Percentiles rank a stretch among this genome's conserved stretches.
phyloP scores from a whole-genome alignment of 345 rosid genomes.

The Syzygium jambos region DNA sequence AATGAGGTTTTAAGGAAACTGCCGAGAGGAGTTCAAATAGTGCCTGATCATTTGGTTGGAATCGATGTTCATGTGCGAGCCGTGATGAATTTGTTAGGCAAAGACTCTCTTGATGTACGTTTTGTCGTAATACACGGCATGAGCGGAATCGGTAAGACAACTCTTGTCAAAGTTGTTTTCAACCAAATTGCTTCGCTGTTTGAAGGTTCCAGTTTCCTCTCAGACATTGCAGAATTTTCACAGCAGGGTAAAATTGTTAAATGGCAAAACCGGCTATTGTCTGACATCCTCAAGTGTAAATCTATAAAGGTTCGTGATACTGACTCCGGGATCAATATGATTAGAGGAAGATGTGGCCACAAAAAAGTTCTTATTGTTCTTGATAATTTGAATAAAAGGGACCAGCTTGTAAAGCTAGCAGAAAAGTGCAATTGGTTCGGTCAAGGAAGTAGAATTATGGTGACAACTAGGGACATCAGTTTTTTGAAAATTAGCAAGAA shows the following conservation, averaged over 20 bases:
- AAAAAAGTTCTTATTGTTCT: constrained; percentile 2
- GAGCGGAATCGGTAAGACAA: constrained; percentile 7
- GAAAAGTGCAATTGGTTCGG: constrained; percentile 1
- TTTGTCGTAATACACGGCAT: constrained; percentile 3
- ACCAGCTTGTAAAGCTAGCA: neutral
- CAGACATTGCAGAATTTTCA: neutral
- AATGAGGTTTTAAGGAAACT: neutral
- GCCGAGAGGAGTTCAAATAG: neutral
- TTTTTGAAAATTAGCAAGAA: neutral
- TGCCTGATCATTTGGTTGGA: neutral
- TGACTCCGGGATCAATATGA: neutral
- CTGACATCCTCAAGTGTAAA: neutral
- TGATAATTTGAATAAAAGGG: neutral
- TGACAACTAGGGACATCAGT: neutral
- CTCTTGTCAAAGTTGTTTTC: constrained; percentile 3
- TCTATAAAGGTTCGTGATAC: neutral
- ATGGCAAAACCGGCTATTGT: neutral
- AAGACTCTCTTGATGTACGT: neutral
- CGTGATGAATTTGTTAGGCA: neutral
- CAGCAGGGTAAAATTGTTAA: neutral
- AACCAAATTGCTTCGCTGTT: neutral
- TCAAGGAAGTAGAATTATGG: neutral
- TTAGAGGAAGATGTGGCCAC: neutral
- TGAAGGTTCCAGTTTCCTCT: neutral
- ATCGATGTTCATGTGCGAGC: neutral